Evolutionary conservation across 352 stramenopile species (phyloP).

Genomic region (Phytophthora pseudosyringae): DNA sequence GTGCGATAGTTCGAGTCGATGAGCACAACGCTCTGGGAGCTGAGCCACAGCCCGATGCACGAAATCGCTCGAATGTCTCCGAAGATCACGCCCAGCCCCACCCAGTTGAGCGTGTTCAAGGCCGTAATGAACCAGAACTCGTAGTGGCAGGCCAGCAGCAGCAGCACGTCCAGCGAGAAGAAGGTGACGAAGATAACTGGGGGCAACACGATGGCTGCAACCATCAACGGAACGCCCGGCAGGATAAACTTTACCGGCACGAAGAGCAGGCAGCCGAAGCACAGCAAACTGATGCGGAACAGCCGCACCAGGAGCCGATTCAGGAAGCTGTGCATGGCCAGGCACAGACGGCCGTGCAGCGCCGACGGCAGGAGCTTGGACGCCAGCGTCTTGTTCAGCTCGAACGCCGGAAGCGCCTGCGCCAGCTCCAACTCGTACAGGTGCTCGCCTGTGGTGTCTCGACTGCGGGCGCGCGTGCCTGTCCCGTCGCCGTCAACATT

Average conservation of each 20-base stretch:
- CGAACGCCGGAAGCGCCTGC: conserved; percentile 16
- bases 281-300: conserved; percentile 26
- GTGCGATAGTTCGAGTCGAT: conserved; percentile 28
- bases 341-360: background rate
- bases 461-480: background rate
- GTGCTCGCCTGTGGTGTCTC: background rate
- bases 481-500: background rate
- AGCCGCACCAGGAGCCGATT: conserved; percentile 19
- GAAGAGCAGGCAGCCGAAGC: conserved; percentile 20
- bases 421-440: conserved; percentile 28
- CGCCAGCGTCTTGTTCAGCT: conserved; percentile 17
- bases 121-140: conserved; percentile 30
- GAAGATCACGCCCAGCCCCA: conserved; percentile 18
- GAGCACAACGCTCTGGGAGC: conserved; percentile 28
- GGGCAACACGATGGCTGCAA: conserved; percentile 14
- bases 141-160: conserved; percentile 18
- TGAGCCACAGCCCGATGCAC: conserved; percentile 28
- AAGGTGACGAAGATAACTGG: conserved; percentile 23
- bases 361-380: conserved; percentile 14
- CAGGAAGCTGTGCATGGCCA: conserved; percentile 13
- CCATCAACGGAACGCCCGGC: conserved; percentile 9
- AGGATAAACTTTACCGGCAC: conserved; percentile 5
- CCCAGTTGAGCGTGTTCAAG: conserved; percentile 26
- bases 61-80: conserved; percentile 18
- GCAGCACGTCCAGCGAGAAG: conserved; percentile 30